Evolutionary conservation across 768 basidiomycete genomes (phyloP).

Genomic region (Fibroporia radiculosa): DNA sequence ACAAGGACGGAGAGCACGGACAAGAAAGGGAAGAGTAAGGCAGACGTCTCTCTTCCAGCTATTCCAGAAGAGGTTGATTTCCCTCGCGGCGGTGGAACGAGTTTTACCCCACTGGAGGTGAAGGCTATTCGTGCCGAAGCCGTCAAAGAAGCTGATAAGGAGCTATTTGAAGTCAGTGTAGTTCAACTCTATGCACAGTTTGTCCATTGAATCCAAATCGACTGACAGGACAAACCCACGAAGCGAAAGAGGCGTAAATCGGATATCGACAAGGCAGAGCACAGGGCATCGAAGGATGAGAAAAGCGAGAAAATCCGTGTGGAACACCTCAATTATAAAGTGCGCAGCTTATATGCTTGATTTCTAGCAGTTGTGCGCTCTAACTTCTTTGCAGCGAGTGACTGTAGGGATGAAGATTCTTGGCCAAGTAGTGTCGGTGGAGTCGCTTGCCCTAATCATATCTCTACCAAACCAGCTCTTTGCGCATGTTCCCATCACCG

Average conservation of each 20-base stretch:
- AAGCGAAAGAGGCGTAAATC: constrained; percentile 43
- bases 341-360: constrained; percentile 23
- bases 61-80: constrained; percentile 79
- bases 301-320: constrained; percentile 61
- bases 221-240: constrained; percentile 35
- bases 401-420: constrained; percentile 80
- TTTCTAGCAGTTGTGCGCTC: neutral
- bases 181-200: neutral
- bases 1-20: constrained; percentile 35
- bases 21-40: constrained; percentile 19
- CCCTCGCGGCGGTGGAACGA: constrained; percentile 90
- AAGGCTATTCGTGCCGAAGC: constrained; percentile 83
- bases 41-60: constrained; percentile 27
- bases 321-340: constrained; percentile 93
- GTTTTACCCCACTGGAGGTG: constrained; percentile 82
- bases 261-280: constrained; percentile 28
- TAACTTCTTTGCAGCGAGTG: constrained; percentile 49
- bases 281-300: constrained; percentile 23
- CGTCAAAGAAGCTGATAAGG: constrained; percentile 73
- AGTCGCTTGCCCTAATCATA: constrained; percentile 83
- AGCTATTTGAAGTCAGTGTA: constrained; percentile 57
- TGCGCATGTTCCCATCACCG: constrained; percentile 91
- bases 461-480: constrained; percentile 95
- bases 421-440: constrained; percentile 78
- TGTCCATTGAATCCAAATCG: constrained; percentile 17